Conservation (phyloP, 2,329 filamentous ascomycete genomes). For the Epichloe sp. region DNA sequence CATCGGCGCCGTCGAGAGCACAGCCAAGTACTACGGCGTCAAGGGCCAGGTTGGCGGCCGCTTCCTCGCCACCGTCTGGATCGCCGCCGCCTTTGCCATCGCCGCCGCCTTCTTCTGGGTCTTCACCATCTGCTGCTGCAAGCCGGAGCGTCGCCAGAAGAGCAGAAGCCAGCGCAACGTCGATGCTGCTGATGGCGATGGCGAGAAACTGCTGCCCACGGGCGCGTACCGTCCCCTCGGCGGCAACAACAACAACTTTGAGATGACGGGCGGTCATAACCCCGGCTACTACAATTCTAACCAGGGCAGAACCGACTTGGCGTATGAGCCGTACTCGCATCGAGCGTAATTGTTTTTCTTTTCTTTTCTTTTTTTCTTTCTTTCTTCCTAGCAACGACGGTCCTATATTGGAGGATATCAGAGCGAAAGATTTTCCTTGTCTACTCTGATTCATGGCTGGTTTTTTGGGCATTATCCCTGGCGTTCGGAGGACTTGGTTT, state of each 20-base stretch:
- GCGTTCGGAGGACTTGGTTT: not conserved
- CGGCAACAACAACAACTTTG: slow-evolving; percentile 15
- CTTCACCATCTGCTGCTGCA: slow-evolving; percentile 84
- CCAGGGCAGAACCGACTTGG: slow-evolving; percentile 31
- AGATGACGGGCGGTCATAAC: slow-evolving; percentile 19
- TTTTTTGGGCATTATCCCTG: not conserved
- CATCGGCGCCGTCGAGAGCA: slow-evolving; percentile 35
- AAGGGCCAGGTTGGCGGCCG: slow-evolving; percentile 49
- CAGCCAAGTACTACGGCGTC: slow-evolving; percentile 60
- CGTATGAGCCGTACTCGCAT: slow-evolving; percentile 53
- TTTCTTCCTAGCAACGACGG: not conserved
- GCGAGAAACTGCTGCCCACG: slow-evolving; percentile 39
- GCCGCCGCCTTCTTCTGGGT: slow-evolving; percentile 80
- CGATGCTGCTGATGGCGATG: slow-evolving; percentile 28
- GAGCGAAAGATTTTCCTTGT: not conserved
- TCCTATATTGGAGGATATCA: not conserved
- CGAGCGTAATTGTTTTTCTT: slow-evolving; percentile 27
- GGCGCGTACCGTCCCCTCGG: slow-evolving; percentile 23
- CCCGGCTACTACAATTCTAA: slow-evolving; percentile 23
- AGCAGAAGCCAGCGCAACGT: slow-evolving; percentile 19
- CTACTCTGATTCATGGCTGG: not conserved
- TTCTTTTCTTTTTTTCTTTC: not conserved
- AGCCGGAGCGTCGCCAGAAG: slow-evolving; percentile 28
- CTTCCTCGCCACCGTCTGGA: slow-evolving; percentile 64
- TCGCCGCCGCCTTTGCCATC: slow-evolving; percentile 65